Evolutionary conservation across 2,329 filamentous ascomycete species (phyloP).

Genomic region (Fusarium pseudograminearum): DNA sequence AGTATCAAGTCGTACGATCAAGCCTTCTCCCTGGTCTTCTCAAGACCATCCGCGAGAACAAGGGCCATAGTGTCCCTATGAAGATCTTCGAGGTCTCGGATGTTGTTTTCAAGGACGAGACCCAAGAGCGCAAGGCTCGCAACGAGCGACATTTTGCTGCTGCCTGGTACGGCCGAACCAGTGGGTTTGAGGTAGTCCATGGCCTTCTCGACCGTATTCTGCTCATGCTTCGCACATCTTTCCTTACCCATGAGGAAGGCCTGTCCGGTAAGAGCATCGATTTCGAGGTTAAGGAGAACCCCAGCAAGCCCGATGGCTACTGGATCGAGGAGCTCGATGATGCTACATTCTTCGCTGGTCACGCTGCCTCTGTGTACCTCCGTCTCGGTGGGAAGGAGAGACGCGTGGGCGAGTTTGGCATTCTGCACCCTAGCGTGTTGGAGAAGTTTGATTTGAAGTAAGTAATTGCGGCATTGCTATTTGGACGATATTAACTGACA

Average conservation of each 20-base stretch:
- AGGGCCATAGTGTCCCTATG: slow-evolving; percentile 87
- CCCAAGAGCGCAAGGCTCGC: slow-evolving; percentile 83
- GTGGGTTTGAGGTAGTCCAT: slow-evolving; percentile 95
- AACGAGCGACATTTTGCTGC: slow-evolving; percentile 98
- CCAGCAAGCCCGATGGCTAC: slow-evolving; percentile 77
- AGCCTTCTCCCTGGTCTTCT: slow-evolving; percentile 86
- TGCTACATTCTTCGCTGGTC: slow-evolving; percentile 90
- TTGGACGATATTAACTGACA: slow-evolving; percentile 35
- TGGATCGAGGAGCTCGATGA: slow-evolving; percentile 96
- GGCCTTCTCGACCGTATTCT: slow-evolving; percentile 92
- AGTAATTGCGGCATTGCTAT: slow-evolving; percentile 45
- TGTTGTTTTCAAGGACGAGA: slow-evolving; percentile 89
- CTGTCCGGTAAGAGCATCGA: slow-evolving; percentile 64
- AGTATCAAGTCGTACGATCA: slow-evolving; percentile 94
- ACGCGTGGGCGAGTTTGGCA: slow-evolving; percentile 90
- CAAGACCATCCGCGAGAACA: slow-evolving; percentile 95
- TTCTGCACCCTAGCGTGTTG: slow-evolving; percentile 91
- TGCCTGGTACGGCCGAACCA: slow-evolving; percentile 92
- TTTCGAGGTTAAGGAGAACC: slow-evolving; percentile 65
- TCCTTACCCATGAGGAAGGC: slow-evolving; percentile 81
- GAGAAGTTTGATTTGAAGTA: slow-evolving; percentile 92
- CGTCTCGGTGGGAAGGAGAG: slow-evolving; percentile 78
- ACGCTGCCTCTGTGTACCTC: slow-evolving; percentile 86
- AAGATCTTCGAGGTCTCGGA: slow-evolving; percentile 94
- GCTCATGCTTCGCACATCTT: slow-evolving; percentile 88